Percentiles rank a stretch among this genome's conserved stretches.
These are phyloP conservation scores for Acrasis kona DNA, from an alignment of 78 protist genomes.

Conservation along the genomic window DNA sequence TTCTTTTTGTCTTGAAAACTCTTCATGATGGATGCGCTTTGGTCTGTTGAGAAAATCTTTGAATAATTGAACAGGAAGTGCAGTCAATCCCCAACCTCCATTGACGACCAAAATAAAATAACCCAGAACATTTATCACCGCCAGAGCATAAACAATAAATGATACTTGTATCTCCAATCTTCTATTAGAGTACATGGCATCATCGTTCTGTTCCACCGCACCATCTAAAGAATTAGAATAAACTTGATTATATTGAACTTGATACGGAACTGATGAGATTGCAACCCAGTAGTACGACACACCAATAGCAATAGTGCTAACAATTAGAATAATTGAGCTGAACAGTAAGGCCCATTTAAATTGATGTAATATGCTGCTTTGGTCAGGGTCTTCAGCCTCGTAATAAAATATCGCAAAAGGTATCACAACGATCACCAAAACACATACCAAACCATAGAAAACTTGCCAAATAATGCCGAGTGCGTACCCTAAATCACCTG, in stretches of 20 bases:
- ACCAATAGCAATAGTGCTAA: too few relatives aligned
- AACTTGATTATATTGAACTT: too few relatives aligned
- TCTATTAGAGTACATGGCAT: too few relatives aligned
- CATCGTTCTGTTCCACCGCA: too few relatives aligned
- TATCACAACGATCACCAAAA: slow-evolving; percentile 43
- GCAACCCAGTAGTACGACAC: too few relatives aligned
- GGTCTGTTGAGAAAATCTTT: neutral
- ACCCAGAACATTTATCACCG: neutral
- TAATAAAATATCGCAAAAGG: slow-evolving; percentile 79
- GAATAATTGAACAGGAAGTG: neutral
- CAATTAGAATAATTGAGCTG: too few relatives aligned
- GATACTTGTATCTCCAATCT: too few relatives aligned
- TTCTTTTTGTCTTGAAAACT: neutral
- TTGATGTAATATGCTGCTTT: too few relatives aligned
- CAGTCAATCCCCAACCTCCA: neutral
- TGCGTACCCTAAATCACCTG: neutral
- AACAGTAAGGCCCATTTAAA: too few relatives aligned
- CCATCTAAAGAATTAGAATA: too few relatives aligned
- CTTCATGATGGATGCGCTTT: neutral
- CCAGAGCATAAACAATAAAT: neutral
- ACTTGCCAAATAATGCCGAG: neutral
- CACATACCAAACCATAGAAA: neutral
- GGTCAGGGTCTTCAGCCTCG: slow-evolving; percentile 67
- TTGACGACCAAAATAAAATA: neutral
- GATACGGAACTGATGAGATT: too few relatives aligned